Evolutionary conservation across 805 yeast genomes (phyloP).

Genomic region (Komagataella kurtzmanii): DNA sequence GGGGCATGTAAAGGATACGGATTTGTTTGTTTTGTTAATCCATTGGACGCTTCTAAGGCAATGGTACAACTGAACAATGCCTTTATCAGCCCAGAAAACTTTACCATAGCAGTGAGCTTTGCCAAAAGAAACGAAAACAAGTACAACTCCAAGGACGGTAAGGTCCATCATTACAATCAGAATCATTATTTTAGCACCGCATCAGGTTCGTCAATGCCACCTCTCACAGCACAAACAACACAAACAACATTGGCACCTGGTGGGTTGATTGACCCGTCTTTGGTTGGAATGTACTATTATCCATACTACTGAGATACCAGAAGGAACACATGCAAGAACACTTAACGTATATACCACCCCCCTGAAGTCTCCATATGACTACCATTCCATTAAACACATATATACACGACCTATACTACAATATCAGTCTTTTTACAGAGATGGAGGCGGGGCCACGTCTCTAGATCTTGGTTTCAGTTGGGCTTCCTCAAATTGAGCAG

Average conservation of each 20-base stretch:
- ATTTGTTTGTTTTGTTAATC: constrained; percentile 60
- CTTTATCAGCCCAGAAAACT: constrained; percentile 22
- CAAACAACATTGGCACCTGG: not conserved
- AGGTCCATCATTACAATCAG: constrained; percentile 20
- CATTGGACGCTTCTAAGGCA: constrained; percentile 57
- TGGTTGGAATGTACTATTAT: not conserved
- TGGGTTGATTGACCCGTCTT: not conserved
- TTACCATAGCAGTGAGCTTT: constrained; percentile 52
- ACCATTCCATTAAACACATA: not conserved
- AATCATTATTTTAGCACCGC: constrained; percentile 10
- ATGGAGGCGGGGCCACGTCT: constrained; percentile 18
- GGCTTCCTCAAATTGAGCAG: constrained; percentile 1
- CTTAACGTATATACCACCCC: not conserved
- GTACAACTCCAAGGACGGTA: constrained; percentile 14
- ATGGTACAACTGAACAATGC: constrained; percentile 38
- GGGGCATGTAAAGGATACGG: constrained; percentile 65
- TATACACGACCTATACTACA: not conserved
- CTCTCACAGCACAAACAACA: constrained; percentile 1
- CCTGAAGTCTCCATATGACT: not conserved
- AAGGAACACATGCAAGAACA: not conserved
- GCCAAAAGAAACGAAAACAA: constrained; percentile 64
- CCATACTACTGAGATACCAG: not conserved
- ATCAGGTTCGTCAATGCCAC: not conserved
- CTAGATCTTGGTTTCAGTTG: constrained; percentile 2
- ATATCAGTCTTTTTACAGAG: constrained; percentile 10